phyloP scores from a whole-genome alignment of 2,329 filamentous ascomycete genomes.

The Elsinoe fawcettii region DNA sequence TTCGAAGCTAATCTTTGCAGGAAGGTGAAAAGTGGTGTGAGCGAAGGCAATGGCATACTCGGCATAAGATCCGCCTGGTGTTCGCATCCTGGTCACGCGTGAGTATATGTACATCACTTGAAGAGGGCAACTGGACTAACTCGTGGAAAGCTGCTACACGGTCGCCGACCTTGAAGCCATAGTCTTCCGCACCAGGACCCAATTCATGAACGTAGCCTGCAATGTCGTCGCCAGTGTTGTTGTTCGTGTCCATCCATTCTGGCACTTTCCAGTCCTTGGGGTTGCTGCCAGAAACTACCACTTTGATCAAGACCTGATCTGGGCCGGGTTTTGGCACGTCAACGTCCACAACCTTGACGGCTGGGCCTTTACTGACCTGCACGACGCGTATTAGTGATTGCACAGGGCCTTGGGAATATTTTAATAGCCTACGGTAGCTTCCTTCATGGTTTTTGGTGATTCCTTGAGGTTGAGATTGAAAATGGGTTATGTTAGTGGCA shows the following conservation, averaged over 20 bases:
- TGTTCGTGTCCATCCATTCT: slow-evolving; percentile 20
- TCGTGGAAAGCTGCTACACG: slow-evolving; percentile 49
- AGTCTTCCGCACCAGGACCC: slow-evolving; percentile 47
- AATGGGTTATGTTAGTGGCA: not conserved
- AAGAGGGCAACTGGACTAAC: too few species aligned
- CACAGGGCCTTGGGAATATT: not conserved
- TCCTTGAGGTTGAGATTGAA: not conserved
- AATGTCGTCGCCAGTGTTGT: slow-evolving; percentile 30
- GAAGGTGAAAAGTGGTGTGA: slow-evolving; percentile 51
- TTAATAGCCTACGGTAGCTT: slow-evolving; percentile 21
- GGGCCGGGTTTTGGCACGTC: slow-evolving; percentile 22
- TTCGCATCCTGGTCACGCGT: slow-evolving; percentile 34
- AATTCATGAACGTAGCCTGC: slow-evolving; percentile 45
- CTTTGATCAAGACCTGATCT: slow-evolving; percentile 24
- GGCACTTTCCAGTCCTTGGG: slow-evolving; percentile 25
- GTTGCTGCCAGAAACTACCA: slow-evolving; percentile 23
- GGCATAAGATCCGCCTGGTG: slow-evolving; percentile 48
- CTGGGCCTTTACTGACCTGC: slow-evolving; percentile 23
- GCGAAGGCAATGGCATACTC: slow-evolving; percentile 53
- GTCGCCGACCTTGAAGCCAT: slow-evolving; percentile 47
- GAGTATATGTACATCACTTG: slow-evolving; percentile 29
- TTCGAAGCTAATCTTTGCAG: slow-evolving; percentile 44
- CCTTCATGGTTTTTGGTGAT: slow-evolving; percentile 21
- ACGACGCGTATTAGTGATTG: slow-evolving; percentile 20
- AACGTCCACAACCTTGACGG: slow-evolving; percentile 23